Conservation (phyloP, 768 basidiomycete species). For the Mycena vulgaris region DNA sequence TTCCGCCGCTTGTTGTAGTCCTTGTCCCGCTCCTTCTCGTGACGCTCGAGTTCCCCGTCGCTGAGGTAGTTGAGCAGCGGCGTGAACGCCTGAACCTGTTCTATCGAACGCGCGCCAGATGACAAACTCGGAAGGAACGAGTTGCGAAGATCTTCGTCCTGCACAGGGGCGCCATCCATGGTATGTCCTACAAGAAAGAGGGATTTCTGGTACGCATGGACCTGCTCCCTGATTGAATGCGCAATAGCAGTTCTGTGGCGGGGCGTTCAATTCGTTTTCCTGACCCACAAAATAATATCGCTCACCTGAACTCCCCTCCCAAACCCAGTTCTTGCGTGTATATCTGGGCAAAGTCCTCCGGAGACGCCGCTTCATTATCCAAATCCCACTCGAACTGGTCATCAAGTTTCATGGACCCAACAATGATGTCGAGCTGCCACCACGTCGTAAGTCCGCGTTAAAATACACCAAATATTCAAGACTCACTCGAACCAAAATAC, state of each 20-base stretch:
- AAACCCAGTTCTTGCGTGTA: slow-evolving; percentile 92
- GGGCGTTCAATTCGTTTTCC: slow-evolving; percentile 1
- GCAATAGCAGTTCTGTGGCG: slow-evolving; percentile 89
- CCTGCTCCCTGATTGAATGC: slow-evolving; percentile 96
- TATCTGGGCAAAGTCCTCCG: slow-evolving; percentile 93
- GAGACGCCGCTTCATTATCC: slow-evolving; percentile 82
- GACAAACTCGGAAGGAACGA: slow-evolving; percentile 90
- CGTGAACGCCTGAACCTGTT: slow-evolving; percentile 86
- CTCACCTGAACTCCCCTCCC: slow-evolving; percentile 93
- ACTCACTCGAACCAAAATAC: slow-evolving; percentile 92
- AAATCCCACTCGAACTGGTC: slow-evolving; percentile 99
- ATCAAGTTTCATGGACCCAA: slow-evolving; percentile 92
- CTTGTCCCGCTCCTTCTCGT: slow-evolving; percentile 95
- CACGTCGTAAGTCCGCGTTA: slow-evolving; percentile 12
- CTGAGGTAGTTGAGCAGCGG: slow-evolving; percentile 92
- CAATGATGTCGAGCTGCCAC: slow-evolving; percentile 91
- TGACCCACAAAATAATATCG: slow-evolving; percentile 24
- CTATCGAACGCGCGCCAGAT: slow-evolving; percentile 79
- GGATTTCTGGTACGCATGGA: slow-evolving; percentile 92
- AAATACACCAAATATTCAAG: slow-evolving; percentile 13
- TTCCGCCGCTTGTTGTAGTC: slow-evolving; percentile 90
- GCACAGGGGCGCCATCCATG: slow-evolving; percentile 81
- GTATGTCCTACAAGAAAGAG: slow-evolving; percentile 92
- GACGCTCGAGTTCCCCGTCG: slow-evolving; percentile 90
- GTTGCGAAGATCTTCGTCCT: slow-evolving; percentile 92